Conservation (phyloP, 441 rosid species). For the Hura crepitans region DNA sequence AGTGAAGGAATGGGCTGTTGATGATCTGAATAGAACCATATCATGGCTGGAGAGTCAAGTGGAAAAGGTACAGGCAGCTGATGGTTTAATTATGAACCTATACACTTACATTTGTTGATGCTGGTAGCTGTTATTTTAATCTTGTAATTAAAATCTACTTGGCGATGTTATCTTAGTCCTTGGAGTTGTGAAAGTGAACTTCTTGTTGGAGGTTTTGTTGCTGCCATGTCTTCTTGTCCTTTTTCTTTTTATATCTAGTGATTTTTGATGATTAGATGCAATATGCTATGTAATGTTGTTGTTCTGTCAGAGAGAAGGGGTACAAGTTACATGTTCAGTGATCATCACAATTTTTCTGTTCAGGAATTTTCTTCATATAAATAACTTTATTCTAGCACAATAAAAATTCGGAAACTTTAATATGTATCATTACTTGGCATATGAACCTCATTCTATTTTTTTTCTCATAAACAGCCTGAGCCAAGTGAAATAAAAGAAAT, state of each 20-base stretch:
- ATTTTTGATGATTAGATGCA: not conserved
- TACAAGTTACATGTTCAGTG: not conserved
- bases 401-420: not conserved
- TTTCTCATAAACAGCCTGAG: constrained; percentile 62
- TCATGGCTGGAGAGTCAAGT: constrained; percentile 81
- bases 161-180: not conserved
- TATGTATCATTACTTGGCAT: not conserved
- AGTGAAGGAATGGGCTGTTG: constrained; percentile 68
- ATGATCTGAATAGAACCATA: constrained; percentile 65
- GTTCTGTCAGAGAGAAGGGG: not conserved
- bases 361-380: not conserved
- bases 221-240: not conserved
- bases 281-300: not conserved
- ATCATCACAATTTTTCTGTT: not conserved
- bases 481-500: constrained; percentile 70
- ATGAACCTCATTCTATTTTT: constrained; percentile 19
- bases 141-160: not conserved
- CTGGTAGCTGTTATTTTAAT: constrained; percentile 10
- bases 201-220: not conserved
- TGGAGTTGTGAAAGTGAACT: not conserved
- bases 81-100: constrained; percentile 6
- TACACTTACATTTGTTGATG: constrained; percentile 1
- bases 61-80: constrained; percentile 55
- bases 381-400: not conserved
- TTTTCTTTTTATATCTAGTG: not conserved